Percentiles rank a stretch among this genome's conserved stretches.
phyloP scores from a whole-genome alignment of 192 early-diverging fungal species.

The Gaertneriomyces sp. region DNA sequence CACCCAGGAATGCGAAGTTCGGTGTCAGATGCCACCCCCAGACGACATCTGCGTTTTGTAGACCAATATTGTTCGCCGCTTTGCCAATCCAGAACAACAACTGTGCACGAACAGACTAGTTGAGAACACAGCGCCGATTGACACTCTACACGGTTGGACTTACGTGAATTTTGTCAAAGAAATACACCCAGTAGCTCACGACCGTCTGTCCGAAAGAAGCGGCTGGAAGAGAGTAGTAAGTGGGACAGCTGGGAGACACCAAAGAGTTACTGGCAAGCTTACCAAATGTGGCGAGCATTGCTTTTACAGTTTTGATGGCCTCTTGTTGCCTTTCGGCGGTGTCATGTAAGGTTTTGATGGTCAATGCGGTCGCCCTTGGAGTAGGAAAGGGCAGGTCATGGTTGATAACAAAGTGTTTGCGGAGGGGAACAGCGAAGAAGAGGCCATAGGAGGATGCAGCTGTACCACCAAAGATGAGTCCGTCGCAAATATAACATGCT shows the following conservation, averaged over 20 bases:
- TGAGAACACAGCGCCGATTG: too few relatives aligned
- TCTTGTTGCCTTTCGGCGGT: constrained; percentile 33
- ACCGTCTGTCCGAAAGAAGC: constrained; percentile 1
- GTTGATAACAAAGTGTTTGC: constrained; percentile 25
- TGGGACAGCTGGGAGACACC: too few relatives aligned
- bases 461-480: background rate
- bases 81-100: background rate
- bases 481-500: background rate
- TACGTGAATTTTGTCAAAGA: constrained; percentile 12
- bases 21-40: constrained; percentile 1
- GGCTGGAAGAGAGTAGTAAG: background rate
- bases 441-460: constrained; percentile 72
- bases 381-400: constrained; percentile 80
- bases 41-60: background rate
- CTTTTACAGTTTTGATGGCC: background rate
- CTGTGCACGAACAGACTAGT: background rate
- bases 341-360: constrained; percentile 56
- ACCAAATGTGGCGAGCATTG: constrained; percentile 6
- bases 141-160: background rate
- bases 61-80: background rate
- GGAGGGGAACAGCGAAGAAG: constrained; percentile 66
- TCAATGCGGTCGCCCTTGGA: constrained; percentile 74
- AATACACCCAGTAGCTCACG: constrained; percentile 4
- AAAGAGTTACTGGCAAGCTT: background rate
- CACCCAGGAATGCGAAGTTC: background rate